Percentiles rank a stretch among this genome's conserved stretches.
Conservation (phyloP, 371 early-diverging fungal species). For the Rhizopus delemar region DNA sequence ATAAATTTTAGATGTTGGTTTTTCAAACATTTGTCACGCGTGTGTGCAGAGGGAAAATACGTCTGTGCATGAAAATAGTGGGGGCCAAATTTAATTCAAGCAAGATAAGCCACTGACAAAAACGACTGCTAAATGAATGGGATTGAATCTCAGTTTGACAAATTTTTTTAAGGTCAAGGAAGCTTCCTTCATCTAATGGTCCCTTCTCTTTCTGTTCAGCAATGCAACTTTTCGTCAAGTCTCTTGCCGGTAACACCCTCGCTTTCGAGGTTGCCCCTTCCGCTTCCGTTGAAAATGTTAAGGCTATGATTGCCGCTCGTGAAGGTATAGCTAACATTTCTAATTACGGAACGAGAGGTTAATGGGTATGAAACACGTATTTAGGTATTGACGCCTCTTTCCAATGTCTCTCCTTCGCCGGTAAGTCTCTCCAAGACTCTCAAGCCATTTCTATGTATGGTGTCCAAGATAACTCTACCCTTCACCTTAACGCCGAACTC, state of each 20-base stretch:
- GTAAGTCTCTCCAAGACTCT: constrained; percentile 88
- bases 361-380: neutral
- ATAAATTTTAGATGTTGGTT: constrained; percentile 29
- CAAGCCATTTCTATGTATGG: constrained; percentile 77
- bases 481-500: constrained; percentile 78
- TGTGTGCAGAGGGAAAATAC: neutral
- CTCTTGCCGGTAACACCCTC: constrained; percentile 86
- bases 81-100: neutral
- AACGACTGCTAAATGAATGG: constrained; percentile 16
- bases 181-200: neutral
- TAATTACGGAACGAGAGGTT: neutral
- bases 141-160: constrained; percentile 6
- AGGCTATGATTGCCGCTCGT: constrained; percentile 89
- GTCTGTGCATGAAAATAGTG: neutral
- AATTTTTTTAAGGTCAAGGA: constrained; percentile 6
- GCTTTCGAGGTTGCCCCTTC: constrained; percentile 78
- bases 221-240: constrained; percentile 92
- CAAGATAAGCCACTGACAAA: constrained; percentile 12
- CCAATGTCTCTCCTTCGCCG: constrained; percentile 93
- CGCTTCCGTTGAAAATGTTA: constrained; percentile 84
- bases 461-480: constrained; percentile 89
- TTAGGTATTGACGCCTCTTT: constrained; percentile 87
- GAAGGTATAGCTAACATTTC: constrained; percentile 58
- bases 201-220: constrained; percentile 29
- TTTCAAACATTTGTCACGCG: constrained; percentile 5